Evolutionary conservation across 345 rosid genomes (phyloP).

Genomic region (Eucalyptus polyanthemos): DNA sequence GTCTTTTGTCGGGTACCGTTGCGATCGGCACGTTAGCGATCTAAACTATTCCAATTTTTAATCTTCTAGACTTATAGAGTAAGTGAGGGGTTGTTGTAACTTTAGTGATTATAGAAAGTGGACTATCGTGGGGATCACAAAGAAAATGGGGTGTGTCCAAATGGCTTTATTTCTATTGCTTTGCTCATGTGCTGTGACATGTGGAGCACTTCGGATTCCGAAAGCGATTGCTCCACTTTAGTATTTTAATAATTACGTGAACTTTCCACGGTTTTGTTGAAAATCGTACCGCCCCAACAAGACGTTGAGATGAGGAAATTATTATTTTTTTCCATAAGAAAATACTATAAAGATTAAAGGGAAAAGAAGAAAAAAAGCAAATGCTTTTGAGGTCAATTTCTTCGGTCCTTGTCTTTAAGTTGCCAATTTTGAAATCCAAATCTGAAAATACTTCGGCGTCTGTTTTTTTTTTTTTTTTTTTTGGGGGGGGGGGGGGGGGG

Average conservation of each 20-base stretch:
- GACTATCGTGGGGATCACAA: neutral
- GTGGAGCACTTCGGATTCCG: neutral
- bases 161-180: neutral
- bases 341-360: neutral
- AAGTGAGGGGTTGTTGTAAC: neutral
- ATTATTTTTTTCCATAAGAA: neutral
- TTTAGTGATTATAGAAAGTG: neutral
- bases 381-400: neutral
- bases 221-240: neutral
- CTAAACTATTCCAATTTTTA: neutral
- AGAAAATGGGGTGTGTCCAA: neutral
- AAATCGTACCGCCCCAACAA: neutral
- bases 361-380: neutral
- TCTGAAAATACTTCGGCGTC: neutral
- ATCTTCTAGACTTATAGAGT: neutral
- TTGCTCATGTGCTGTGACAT: neutral
- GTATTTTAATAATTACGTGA: neutral
- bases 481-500: no score
- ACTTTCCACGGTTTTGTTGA: neutral
- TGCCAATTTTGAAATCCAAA: neutral
- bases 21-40: neutral
- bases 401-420: neutral
- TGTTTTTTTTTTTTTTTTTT: no score
- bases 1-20: neutral
- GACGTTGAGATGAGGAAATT: neutral